Base-by-base conservation (phyloP, 441 rosid species). In the Mallotus japonicus region DNA sequence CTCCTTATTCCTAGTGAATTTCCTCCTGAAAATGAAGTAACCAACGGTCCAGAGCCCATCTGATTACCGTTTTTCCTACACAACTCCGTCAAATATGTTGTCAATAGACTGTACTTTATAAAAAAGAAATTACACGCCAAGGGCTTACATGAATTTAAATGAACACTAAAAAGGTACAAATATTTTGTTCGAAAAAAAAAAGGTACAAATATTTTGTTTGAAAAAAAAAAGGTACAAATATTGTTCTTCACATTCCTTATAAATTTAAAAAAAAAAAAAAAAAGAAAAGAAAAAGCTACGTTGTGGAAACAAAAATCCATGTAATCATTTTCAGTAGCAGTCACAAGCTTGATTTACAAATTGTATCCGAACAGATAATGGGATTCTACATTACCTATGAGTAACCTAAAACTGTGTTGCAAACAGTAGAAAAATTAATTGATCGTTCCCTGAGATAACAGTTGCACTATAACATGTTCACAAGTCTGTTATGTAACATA, bases 291-390 rank as follows among this genome's bases (percentile, higher is more conserved):
- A 44, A 44, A 44, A 44, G 6, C 47, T 5, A 44, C 6, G 54
- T 46, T n/a, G 37, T 73, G 71, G 8, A 46, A 66, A 32, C 1
- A 47, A 58, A 58, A 57, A n/a, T 46, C 59, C 37, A 6, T n/a
- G 24, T n/a, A 65, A 58, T 47, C 7, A 9, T 67, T 74, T 22
- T 67, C 59, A n/a, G 32, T 14, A 57, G 55, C 16, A 34, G 17
- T 14, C 34, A 57, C 20, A 40, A 73, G 44, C 20, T 44, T 53
- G 63, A 54, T 62, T 61, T 69, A 75, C 63, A 75, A 61, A 67
- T 14, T 61, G 22, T 14, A 53, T 53, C 51, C 49, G 58, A 50
- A 50, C 59, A 14, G 42, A 49, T 9, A 10, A 54, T 10, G 37
- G 32, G 16, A 42, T 65, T 57, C 67, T 64, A 46, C 51, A 65